These are phyloP conservation scores for Yarrowia hollandica DNA, from an alignment of 805 yeast species.

Conservation along the genomic window DNA sequence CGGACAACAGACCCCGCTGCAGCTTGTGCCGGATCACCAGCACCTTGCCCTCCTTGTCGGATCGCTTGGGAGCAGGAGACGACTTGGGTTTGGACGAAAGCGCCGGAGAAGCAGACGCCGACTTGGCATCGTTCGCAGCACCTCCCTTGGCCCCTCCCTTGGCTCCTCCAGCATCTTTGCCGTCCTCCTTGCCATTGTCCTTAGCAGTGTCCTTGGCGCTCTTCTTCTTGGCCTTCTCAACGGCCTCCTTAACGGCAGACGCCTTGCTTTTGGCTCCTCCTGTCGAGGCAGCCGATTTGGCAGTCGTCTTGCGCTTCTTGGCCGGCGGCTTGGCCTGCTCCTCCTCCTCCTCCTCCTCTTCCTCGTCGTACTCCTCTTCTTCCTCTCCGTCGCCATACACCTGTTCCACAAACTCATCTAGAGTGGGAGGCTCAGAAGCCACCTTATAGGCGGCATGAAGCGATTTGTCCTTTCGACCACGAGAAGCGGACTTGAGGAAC, in stretches of 20 bases:
- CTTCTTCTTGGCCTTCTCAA: constrained; percentile 5
- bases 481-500: constrained; percentile 39
- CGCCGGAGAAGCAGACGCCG: constrained; percentile 16
- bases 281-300: neutral
- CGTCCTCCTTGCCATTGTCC: neutral
- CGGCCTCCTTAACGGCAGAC: constrained; percentile 7
- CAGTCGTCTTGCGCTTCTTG: constrained; percentile 13
- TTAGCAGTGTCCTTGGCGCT: neutral
- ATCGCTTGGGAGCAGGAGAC: constrained; percentile 13
- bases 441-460: constrained; percentile 55
- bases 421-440: constrained; percentile 53
- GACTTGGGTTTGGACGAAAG: constrained; percentile 28
- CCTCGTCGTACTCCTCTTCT: constrained; percentile 40
- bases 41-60: constrained; percentile 34
- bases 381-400: constrained; percentile 40
- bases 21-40: constrained; percentile 39
- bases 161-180: neutral
- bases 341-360: constrained; percentile 35
- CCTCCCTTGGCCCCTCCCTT: neutral
- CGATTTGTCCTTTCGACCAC: constrained; percentile 47
- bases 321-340: constrained; percentile 27
- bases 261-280: constrained; percentile 4
- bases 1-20: constrained; percentile 33
- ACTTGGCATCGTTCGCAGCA: constrained; percentile 6
- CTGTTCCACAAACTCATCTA: constrained; percentile 50